These are phyloP conservation scores for Torrubiella hemipterigena DNA, from an alignment of 2,329 filamentous ascomycete genomes.

Conservation along the genomic window DNA sequence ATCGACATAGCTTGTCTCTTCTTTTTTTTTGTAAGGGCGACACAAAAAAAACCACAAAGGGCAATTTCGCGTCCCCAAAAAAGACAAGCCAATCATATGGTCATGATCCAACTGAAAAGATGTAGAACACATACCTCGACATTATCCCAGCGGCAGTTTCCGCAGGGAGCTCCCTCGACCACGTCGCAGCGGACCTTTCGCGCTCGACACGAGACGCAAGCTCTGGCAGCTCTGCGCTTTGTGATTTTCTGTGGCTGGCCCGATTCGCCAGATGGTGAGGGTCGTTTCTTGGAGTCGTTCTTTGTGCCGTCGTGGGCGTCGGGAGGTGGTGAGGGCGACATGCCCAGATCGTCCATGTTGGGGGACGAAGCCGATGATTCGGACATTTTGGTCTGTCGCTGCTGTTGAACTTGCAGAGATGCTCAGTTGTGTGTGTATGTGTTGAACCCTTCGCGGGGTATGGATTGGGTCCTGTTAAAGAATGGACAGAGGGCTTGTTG, in stretches of 20 bases:
- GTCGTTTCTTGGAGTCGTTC: slow-evolving; percentile 20
- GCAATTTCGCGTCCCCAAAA: no score
- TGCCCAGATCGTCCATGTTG: no score
- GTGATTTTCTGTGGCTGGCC: slow-evolving; percentile 33
- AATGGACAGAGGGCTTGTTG: no score
- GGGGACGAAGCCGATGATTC: not conserved
- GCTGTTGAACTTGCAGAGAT: no score
- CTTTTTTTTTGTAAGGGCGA: not conserved
- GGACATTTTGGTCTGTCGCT: no score
- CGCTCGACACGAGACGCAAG: slow-evolving; percentile 77
- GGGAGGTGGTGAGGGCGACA: slow-evolving; percentile 16
- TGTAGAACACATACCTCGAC: slow-evolving; percentile 44
- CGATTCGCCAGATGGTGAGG: slow-evolving; percentile 16
- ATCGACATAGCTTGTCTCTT: no score
- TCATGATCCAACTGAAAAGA: not conserved
- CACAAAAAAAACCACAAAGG: not conserved
- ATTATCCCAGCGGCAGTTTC: slow-evolving; percentile 73
- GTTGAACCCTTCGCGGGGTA: no score
- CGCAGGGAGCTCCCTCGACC: slow-evolving; percentile 76
- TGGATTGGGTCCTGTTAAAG: no score
- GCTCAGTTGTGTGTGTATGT: no score
- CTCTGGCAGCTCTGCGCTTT: slow-evolving; percentile 82
- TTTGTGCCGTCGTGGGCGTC: slow-evolving; percentile 5
- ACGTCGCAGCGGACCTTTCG: slow-evolving; percentile 93
- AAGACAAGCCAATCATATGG: not conserved